Base-by-base conservation (phyloP, 2,329 filamentous ascomycete genomes). In the Sarocladium kiliense region DNA sequence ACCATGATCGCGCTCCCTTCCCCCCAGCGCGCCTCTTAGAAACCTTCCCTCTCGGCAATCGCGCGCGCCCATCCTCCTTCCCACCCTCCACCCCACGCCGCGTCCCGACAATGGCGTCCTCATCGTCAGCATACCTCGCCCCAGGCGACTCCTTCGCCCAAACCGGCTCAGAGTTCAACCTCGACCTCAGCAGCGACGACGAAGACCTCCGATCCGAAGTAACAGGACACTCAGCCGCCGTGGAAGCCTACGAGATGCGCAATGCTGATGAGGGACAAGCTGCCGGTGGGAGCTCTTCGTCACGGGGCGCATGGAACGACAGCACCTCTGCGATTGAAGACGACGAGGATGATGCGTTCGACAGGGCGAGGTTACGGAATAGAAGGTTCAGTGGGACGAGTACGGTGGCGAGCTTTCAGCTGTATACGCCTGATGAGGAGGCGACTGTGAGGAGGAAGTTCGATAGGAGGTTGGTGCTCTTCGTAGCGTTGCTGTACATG, bases 401-500 rank as follows among this genome's bases (percentile, higher is more conserved):
- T 59, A 68, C 71, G 16, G 61, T 64, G 34, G 69, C 70, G 16
- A 71, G 70, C 61, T 71, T 68, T 56, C 66, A 70, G 64, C 64
- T 71, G 19, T 82, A 79, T 57, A 79, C 79, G 2, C 71, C 74
- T 0, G 86, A 91, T 54, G 91, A 97, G 68, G 91, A 95, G 66
- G 73, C 68, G 21, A 74, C 77, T 3, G 85, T 95, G 9, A 77
- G 91, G 55, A 78, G 77, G 64, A 91, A 89, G 71, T 84, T 96
- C 61, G 91, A 96, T 68, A 77, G 82, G 55, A 82, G 80, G 60
- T 78, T 97, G 54, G 89, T 96, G 5, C 68, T 89, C 1, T 95
- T 96, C 66, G 79, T 96, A 59, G 88, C 89, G 11, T 68, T 93
- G 57, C 77, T 96, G 12, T 97, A 94, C 67, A 81, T 95, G 77